These are phyloP conservation scores for Aspergillaceae sp. DNA, from an alignment of 2,329 filamentous ascomycete species.

Conservation along the genomic window DNA sequence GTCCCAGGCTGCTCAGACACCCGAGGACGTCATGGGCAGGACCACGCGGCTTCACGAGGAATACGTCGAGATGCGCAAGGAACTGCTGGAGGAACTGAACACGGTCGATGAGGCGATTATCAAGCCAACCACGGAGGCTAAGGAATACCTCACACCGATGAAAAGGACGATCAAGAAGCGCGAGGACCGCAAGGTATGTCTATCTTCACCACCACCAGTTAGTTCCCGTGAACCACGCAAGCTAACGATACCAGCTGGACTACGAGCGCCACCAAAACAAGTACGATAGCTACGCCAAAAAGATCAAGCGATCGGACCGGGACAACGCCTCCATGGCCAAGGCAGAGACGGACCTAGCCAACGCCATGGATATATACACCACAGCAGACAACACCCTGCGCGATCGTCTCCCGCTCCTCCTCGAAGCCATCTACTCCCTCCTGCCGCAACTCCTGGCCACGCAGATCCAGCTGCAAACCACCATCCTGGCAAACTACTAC, in stretches of 20 bases:
- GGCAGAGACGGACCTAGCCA: conserved; percentile 60
- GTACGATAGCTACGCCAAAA: conserved; percentile 60
- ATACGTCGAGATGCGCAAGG: conserved; percentile 62
- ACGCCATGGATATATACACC: conserved; percentile 62
- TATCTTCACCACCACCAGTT: too few species aligned
- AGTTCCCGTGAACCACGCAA: too few species aligned
- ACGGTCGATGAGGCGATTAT: conserved; percentile 64
- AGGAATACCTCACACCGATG: conserved; percentile 59
- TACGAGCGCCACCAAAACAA: conserved; percentile 69
- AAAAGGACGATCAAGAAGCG: conserved; percentile 79
- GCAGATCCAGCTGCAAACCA: conserved; percentile 69
- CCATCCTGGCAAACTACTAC: conserved; percentile 68
- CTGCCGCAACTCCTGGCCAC: conserved; percentile 61
- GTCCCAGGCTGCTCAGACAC: conserved; percentile 51
- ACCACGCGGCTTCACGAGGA: conserved; percentile 56
- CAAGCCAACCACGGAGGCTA: conserved; percentile 60
- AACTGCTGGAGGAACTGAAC: conserved; percentile 61
- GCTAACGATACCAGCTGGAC: conserved; percentile 49
- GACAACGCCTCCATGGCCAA: conserved; percentile 65
- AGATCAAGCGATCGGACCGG: conserved; percentile 60
- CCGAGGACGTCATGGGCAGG: conserved; percentile 54
- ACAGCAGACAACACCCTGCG: conserved; percentile 66
- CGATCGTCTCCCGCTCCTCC: conserved; percentile 61
- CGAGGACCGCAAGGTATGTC: conserved; percentile 60
- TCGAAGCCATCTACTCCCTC: conserved; percentile 62